A percentile compares a stretch with the other conserved stretches of the same genome.
These are phyloP conservation scores for Lagenidium giganteum DNA, from an alignment of 352 stramenopile genomes.

Conservation along the genomic window DNA sequence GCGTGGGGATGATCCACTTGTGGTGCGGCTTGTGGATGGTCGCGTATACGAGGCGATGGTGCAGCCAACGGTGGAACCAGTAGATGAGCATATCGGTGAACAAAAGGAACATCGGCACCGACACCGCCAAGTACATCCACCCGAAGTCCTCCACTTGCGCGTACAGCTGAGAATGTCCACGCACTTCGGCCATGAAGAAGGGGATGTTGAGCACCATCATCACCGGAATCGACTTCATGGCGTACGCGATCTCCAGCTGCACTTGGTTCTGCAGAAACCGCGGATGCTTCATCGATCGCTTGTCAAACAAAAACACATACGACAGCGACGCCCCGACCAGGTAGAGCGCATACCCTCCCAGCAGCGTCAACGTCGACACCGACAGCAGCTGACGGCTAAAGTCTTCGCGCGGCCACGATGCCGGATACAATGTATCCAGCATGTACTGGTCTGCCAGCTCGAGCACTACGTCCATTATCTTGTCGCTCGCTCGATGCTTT, in stretches of 20 bases:
- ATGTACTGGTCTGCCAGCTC: slow-evolving; percentile 38
- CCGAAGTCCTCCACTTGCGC: slow-evolving; percentile 29
- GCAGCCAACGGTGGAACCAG: slow-evolving; percentile 73
- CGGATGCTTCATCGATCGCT: slow-evolving; percentile 53
- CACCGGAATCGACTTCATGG: slow-evolving; percentile 48
- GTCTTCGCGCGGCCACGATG: slow-evolving; percentile 28
- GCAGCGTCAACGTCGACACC: slow-evolving; percentile 39
- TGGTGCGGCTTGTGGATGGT: slow-evolving; percentile 71
- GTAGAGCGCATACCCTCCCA: slow-evolving; percentile 58
- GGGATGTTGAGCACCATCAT: slow-evolving; percentile 63
- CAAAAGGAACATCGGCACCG: slow-evolving; percentile 46
- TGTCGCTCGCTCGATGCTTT: no score
- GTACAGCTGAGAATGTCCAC: slow-evolving; percentile 54
- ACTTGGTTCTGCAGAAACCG: slow-evolving; percentile 67
- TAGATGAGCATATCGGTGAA: slow-evolving; percentile 83
- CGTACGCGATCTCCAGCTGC: slow-evolving; percentile 38
- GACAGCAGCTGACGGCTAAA: slow-evolving; percentile 42
- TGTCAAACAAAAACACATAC: slow-evolving; percentile 65
- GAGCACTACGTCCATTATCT: slow-evolving; percentile 59
- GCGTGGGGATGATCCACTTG: slow-evolving; percentile 67
- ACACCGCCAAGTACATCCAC: slow-evolving; percentile 36
- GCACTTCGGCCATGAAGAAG: slow-evolving; percentile 59
- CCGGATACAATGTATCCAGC: slow-evolving; percentile 52
- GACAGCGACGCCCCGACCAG: slow-evolving; percentile 34
- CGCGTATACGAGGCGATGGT: slow-evolving; percentile 60